Evolutionary conservation across 2,329 filamentous ascomycete species (phyloP), one percentile per base, ranked within the genome.

Genomic region (Monosporascus sp.): DNA sequence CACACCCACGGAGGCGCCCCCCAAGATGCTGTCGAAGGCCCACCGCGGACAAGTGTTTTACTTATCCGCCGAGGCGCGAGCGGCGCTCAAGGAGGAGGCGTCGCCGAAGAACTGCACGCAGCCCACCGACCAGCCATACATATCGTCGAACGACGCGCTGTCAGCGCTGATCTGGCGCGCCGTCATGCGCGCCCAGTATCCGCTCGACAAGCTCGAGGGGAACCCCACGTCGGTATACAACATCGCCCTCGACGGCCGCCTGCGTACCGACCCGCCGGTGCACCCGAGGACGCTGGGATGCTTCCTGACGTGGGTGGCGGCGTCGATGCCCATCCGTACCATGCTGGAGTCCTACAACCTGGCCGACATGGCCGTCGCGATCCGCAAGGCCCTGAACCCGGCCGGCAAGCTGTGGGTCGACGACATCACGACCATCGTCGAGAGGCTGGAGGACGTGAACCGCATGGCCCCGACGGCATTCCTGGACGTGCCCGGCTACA

Each of bases 81-180:
- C 55, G 8, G 56, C 55, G 1, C 58, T 70, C 26, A 70, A 71
- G 55, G 63, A 54, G 2, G 67, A 71, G 24, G 64, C 67, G 1
- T 63, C 64, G 3, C 67, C 68, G 0, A 50, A 45, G 0, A 65
- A 69, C 46, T 61, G 67, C 1, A 61, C 61, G 3, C 51, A 63
- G n/a, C 52, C 61, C 43, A 46, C 43, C 11, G 43, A 46, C 43
- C 22, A 26, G 24, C 0, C 5, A 24, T 71, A 56, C 47, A 55
- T 72, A 2, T 69, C 67, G 1, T 70, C 66, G 37, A 69, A 71
- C 31, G 68, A 71, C 38, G 68, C 68, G 20, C 57, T 71, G 9
- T 68, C 69, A 15, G 69, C 70, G 1, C 57, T 73, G 8, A 63
- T 74, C 51, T 73, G 71, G 71, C 68, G 50, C 58, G 68, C 63